Evolutionary conservation across 495 filamentous ascomycete genomes (phyloP).

Genomic region (Extremus antarcticus): DNA sequence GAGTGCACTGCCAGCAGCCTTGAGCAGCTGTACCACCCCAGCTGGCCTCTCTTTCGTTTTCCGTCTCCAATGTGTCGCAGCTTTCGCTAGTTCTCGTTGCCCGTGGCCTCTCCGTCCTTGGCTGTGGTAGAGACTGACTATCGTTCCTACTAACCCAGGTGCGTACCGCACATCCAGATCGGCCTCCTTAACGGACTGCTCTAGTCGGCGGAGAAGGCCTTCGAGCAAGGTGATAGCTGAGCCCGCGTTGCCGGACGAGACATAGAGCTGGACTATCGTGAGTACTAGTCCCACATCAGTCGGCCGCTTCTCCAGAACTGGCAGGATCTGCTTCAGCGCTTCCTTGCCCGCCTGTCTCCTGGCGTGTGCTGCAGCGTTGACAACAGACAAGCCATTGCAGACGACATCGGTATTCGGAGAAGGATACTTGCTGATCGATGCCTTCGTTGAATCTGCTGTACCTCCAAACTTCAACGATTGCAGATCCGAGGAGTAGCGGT

Average conservation of each 20-base stretch:
- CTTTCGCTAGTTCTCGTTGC: conserved; percentile 62
- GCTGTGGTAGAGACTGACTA: conserved; percentile 67
- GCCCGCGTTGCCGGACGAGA: conserved; percentile 60
- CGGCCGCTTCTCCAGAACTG: conserved; percentile 64
- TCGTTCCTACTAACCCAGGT: conserved; percentile 74
- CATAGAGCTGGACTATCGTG: conserved; percentile 74
- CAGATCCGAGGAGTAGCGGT: conserved; percentile 64
- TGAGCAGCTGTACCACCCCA: conserved; percentile 52
- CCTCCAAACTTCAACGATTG: conserved; percentile 66
- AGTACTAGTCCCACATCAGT: conserved; percentile 76
- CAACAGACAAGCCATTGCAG: conserved; percentile 55
- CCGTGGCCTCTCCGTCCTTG: conserved; percentile 69
- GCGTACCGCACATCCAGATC: conserved; percentile 65
- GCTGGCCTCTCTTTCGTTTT: conserved; percentile 30
- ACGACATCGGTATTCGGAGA: conserved; percentile 46
- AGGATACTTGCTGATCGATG: conserved; percentile 41
- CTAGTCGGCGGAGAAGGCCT: conserved; percentile 59
- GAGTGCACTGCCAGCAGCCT: conserved; percentile 67
- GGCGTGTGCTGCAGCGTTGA: conserved; percentile 70
- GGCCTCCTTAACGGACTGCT: conserved; percentile 47
- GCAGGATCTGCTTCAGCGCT: conserved; percentile 60
- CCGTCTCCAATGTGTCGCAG: conserved; percentile 68
- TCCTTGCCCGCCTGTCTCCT: conserved; percentile 52
- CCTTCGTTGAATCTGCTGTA: conserved; percentile 54
- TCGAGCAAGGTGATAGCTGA: conserved; percentile 69